Base-by-base conservation (phyloP, 805 yeast genomes). In the Candida piceae region DNA sequence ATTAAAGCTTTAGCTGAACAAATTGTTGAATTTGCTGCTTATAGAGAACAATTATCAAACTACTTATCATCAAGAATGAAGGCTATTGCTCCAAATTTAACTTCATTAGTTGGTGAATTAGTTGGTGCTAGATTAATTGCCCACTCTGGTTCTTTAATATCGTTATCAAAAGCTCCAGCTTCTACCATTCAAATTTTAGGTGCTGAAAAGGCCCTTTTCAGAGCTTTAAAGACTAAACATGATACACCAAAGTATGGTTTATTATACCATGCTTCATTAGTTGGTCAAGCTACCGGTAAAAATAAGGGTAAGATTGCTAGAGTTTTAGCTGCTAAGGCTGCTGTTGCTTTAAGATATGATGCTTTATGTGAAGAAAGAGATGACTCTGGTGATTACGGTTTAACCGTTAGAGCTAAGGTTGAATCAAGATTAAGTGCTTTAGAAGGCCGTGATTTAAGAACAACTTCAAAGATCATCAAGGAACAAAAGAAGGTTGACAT, bases 231-330 rank as follows among this genome's bases (percentile, higher is more conserved):
- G 75, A 93, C 98, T 42, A 93, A 93, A 69, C 96, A 89, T 57
- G 96, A 93, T 66, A 93, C 98, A 45, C 98, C 98, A 60, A 93
- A 93, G 67, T 93, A 93, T 61, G 98, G 98, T 72, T 73, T 93
- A 56, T 74, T 93, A 52, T 93, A 93, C 73, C 97, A 93, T 63
- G 96, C 97, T 40, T 86, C 96, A 21, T 74, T 93, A 48, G 94
- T 93, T 51, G 98, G 98, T 49, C 96, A 90, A 74, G 98, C 98
- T 41, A 76, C 95, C 35, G 96, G 96, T 67, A 84, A 84, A 69
- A 93, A 93, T 72, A 93, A 93, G 76, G 98, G 98, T 72, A 93
- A 89, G 74, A 87, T 93, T 62, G 97, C 98, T 41, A 83, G 98
- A 72, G 96, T 93, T 51, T 77, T 93, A 48, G 98, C 98, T 53